Evolutionary conservation across 306 rosid genomes (phyloP), one percentile per base, ranked within the genome.

Genomic region (Comarum palustre): DNA sequence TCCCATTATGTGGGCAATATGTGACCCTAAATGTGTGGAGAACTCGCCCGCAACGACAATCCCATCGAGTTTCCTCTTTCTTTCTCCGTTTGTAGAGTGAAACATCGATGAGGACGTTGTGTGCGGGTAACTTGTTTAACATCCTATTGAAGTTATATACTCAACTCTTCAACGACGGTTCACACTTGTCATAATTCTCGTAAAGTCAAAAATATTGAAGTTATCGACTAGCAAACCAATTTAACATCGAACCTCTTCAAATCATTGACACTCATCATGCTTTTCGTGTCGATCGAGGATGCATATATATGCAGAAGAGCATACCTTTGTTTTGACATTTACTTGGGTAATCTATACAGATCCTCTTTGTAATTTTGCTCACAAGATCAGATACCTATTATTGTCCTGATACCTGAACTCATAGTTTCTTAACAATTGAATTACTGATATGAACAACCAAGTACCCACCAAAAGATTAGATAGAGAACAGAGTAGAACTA

Each of bases 1-100:
- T 38, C 38, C 77, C 71, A 31, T 34, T 74, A 11, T 74, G 41
- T 64, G 71, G 64, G 42, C 41, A 16, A 38, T 39, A 54, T 6
- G 39, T 20, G 38, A 62, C 25, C 68, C 68, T 11, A 63, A 38
- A 3, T 29, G 20, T 59, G n/a, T 5, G 20, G 41, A 59, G 41
- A 2, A 22, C 65, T 19, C 34, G 36, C 36, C 16, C 34, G 19
- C 64, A 29, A 31, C 41, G 41, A 31, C 22, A 60, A 31, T 29
- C 38, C 64, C 39, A 2, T 27, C 39, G 15, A 57, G 19, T 3
- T 13, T 11, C 32, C 17, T 24, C 58, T 55, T 0, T 25, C 63
- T 25, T 13, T 5, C 38, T 19, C 8, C 14, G 0, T 29, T 54
- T 22, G 4, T 11, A 22, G 60, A 9, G 60, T 0, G 29, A 54